These are phyloP conservation scores for Diaporthe citrichinensis DNA, from an alignment of 2,329 filamentous ascomycete species.

Conservation along the genomic window DNA sequence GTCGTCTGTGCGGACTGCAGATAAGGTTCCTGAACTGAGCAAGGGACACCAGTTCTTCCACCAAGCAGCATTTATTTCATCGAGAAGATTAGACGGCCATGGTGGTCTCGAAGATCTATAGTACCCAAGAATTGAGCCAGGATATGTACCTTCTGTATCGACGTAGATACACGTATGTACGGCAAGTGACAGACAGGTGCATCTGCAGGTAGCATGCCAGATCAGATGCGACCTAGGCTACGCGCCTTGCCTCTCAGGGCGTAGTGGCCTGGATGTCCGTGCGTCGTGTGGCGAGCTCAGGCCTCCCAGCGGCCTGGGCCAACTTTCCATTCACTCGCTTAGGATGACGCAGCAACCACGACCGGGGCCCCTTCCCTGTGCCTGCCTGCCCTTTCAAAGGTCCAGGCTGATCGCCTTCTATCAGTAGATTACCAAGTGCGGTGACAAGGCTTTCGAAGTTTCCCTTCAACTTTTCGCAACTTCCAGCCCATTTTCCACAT, in stretches of 20 bases:
- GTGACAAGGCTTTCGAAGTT: conserved; percentile 2
- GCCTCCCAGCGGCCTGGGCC: conserved; percentile 2
- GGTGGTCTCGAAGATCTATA: background rate
- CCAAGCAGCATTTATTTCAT: background rate
- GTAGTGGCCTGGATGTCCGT: conserved; percentile 36
- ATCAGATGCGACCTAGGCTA: background rate
- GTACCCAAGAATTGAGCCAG: background rate
- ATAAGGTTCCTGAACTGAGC: background rate
- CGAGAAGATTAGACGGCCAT: background rate
- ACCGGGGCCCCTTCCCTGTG: background rate
- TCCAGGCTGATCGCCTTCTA: conserved; percentile 24
- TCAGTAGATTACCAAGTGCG: background rate
- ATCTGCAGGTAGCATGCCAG: conserved; percentile 28
- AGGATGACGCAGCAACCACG: conserved; percentile 34
- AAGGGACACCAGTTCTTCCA: background rate
- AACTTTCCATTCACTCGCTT: background rate
- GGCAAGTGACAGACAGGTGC: conserved; percentile 17
- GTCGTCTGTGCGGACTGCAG: background rate
- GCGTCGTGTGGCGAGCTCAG: conserved; percentile 40
- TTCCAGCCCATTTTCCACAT: background rate
- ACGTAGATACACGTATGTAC: background rate
- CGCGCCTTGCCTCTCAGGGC: background rate
- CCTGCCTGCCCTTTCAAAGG: conserved; percentile 16
- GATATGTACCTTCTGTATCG: background rate
- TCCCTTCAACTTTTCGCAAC: background rate